These are phyloP conservation scores for Corymbia maculata DNA, from an alignment of 345 rosid species.

Conservation along the genomic window DNA sequence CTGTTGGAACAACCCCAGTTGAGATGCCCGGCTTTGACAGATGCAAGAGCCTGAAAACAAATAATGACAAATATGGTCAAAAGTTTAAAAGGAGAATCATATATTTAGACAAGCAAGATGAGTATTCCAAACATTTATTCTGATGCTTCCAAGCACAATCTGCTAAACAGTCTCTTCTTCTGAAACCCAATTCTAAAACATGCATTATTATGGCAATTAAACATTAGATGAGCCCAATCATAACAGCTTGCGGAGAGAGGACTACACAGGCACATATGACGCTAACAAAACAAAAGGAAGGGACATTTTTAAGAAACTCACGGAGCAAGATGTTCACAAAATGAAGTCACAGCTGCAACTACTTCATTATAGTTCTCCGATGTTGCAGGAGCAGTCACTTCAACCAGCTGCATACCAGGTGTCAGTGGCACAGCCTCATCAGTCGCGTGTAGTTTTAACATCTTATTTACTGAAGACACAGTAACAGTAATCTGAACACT, in stretches of 20 bases:
- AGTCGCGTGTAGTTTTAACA: slow-evolving; percentile 74
- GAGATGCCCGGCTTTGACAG: slow-evolving; percentile 81
- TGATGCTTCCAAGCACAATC: background rate
- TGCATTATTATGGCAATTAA: background rate
- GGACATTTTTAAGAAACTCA: slow-evolving; percentile 18
- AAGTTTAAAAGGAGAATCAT: background rate
- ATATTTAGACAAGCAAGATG: background rate
- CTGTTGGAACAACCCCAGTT: slow-evolving; percentile 89
- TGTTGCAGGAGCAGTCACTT: slow-evolving; percentile 88
- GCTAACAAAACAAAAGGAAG: background rate
- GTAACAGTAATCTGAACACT: slow-evolving; percentile 65
- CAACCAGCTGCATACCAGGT: slow-evolving; percentile 95
- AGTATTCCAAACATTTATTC: background rate
- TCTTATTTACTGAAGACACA: slow-evolving; percentile 77
- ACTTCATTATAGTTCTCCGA: slow-evolving; percentile 83
- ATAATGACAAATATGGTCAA: background rate
- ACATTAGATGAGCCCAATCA: background rate
- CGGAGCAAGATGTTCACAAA: slow-evolving; percentile 97
- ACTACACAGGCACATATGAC: background rate
- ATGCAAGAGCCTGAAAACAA: slow-evolving; percentile 66
- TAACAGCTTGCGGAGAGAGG: background rate
- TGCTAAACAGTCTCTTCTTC: background rate
- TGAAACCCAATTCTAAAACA: background rate
- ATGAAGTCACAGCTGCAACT: slow-evolving; percentile 65
- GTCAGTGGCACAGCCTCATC: slow-evolving; percentile 92